phyloP scores from a whole-genome alignment of 768 basidiomycete genomes.

The Termitomyces sp. region DNA sequence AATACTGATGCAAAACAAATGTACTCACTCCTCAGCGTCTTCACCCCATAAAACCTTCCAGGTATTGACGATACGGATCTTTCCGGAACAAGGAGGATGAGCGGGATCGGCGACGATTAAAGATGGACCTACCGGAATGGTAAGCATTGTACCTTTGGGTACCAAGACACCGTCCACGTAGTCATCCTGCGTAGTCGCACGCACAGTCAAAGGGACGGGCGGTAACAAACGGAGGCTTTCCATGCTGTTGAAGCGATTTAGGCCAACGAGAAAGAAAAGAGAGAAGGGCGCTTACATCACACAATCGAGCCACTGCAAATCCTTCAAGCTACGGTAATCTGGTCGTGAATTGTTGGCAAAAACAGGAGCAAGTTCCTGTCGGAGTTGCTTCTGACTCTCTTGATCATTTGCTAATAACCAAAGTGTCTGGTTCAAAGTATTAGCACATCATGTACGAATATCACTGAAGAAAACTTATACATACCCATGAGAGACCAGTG shows the following conservation, averaged over 20 bases:
- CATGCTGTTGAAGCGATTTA: conserved; percentile 24
- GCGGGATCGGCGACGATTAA: background rate
- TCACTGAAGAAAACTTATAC: conserved; percentile 20
- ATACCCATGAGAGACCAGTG: conserved; percentile 47
- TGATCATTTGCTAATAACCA: conserved; percentile 52
- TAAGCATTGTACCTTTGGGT: conserved; percentile 42
- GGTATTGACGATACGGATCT: conserved; percentile 51
- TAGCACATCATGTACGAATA: background rate
- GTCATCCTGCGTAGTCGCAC: conserved; percentile 31
- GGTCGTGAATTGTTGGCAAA: conserved; percentile 30
- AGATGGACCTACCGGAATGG: conserved; percentile 29
- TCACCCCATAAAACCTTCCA: conserved; percentile 48
- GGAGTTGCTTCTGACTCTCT: conserved; percentile 44
- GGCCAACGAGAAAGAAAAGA: no score
- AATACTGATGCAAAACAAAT: conserved; percentile 4
- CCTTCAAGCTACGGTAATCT: conserved; percentile 37
- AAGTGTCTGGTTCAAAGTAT: conserved; percentile 31
- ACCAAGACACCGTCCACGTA: conserved; percentile 41
- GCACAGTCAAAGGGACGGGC: conserved; percentile 39
- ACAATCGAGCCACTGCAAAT: conserved; percentile 35
- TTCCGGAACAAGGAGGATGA: background rate
- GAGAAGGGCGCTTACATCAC: conserved; percentile 28
- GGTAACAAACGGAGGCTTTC: conserved; percentile 40
- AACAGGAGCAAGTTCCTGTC: conserved; percentile 46
- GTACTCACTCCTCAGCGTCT: conserved; percentile 50